These are phyloP conservation scores for Verticillium zaregamsianum DNA, from an alignment of 2,329 filamentous ascomycete genomes.

Conservation along the genomic window DNA sequence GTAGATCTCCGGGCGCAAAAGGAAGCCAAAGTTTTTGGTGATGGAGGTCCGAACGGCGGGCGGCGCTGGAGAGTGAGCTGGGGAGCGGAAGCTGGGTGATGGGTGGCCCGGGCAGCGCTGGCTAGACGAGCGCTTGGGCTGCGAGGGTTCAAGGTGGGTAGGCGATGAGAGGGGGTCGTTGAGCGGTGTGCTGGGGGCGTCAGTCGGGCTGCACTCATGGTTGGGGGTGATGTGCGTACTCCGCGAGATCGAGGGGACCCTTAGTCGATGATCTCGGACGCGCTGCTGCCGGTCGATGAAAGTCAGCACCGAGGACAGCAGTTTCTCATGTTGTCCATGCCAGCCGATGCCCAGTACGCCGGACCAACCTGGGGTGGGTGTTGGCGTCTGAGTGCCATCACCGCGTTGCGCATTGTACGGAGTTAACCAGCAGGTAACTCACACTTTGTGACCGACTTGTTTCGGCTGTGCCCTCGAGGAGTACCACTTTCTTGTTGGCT, in stretches of 20 bases:
- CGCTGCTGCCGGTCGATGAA: conserved; percentile 34
- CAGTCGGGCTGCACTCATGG: conserved; percentile 21
- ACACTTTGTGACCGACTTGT: conserved; percentile 34
- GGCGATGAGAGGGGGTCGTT: conserved; percentile 14
- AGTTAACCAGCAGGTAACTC: conserved; percentile 8
- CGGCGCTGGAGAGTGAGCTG: conserved; percentile 26
- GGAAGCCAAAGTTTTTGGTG: conserved; percentile 73
- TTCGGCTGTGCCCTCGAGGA: conserved; percentile 26
- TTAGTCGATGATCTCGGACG: conserved; percentile 67
- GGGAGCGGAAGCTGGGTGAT: conserved; percentile 18
- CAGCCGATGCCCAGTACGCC: background rate
- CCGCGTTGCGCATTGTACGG: background rate
- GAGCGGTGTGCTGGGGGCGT: conserved; percentile 13
- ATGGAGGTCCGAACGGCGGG: conserved; percentile 27
- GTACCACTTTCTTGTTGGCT: background rate
- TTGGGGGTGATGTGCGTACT: conserved; percentile 45
- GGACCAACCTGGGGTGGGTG: background rate
- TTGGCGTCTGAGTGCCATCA: background rate
- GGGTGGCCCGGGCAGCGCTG: conserved; percentile 13
- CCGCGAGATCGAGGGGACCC: conserved; percentile 71
- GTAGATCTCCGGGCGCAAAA: conserved; percentile 77
- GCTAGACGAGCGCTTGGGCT: conserved; percentile 13
- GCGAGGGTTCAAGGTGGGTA: conserved; percentile 10
- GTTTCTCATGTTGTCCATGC: background rate
- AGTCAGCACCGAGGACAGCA: background rate